Percentiles rank a stretch among this genome's conserved stretches.
These are phyloP conservation scores for Priceomyces carsonii DNA, from an alignment of 805 yeast genomes.

Conservation along the genomic window DNA sequence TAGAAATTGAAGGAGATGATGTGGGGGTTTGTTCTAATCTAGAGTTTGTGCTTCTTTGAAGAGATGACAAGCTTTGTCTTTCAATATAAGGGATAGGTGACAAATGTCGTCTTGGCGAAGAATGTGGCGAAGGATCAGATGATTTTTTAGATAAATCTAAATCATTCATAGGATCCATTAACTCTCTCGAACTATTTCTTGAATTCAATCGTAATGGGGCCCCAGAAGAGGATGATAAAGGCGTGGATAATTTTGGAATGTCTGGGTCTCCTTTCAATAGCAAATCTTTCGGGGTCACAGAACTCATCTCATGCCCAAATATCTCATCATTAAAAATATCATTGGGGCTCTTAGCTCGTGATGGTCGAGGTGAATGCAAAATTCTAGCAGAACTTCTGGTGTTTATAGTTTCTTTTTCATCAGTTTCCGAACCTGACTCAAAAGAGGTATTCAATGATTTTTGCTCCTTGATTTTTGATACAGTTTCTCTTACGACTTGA, in stretches of 20 bases:
- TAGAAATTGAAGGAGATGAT: slow-evolving; percentile 32
- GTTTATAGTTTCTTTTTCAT: slow-evolving; percentile 16
- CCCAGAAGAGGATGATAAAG: slow-evolving; percentile 5
- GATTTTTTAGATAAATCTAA: slow-evolving; percentile 25
- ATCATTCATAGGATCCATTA: slow-evolving; percentile 27
- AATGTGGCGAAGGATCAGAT: slow-evolving; percentile 27
- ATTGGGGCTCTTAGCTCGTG: slow-evolving; percentile 29
- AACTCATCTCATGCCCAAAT: slow-evolving; percentile 14
- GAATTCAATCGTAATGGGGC: slow-evolving; percentile 8
- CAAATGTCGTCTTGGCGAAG: slow-evolving; percentile 58
- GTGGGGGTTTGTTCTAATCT: slow-evolving; percentile 42
- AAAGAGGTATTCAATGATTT: slow-evolving; percentile 18
- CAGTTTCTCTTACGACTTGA: slow-evolving; percentile 61
- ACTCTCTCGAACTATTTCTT: slow-evolving; percentile 20
- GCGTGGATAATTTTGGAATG: slow-evolving; percentile 7
- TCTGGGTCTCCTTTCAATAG: slow-evolving; percentile 23
- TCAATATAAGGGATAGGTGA: slow-evolving; percentile 51
- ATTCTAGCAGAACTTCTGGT: slow-evolving; percentile 6
- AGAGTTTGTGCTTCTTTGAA: slow-evolving; percentile 50
- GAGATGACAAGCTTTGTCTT: slow-evolving; percentile 58
- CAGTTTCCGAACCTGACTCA: slow-evolving; percentile 19
- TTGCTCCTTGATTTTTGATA: slow-evolving; percentile 51
- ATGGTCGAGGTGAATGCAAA: slow-evolving; percentile 36
- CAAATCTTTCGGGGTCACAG: slow-evolving; percentile 50
- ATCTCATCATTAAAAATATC: slow-evolving; percentile 12